Percentiles rank a stretch among this genome's conserved stretches.
These are phyloP conservation scores for Medicago arabica DNA, from an alignment of 306 rosid species.

Conservation along the genomic window DNA sequence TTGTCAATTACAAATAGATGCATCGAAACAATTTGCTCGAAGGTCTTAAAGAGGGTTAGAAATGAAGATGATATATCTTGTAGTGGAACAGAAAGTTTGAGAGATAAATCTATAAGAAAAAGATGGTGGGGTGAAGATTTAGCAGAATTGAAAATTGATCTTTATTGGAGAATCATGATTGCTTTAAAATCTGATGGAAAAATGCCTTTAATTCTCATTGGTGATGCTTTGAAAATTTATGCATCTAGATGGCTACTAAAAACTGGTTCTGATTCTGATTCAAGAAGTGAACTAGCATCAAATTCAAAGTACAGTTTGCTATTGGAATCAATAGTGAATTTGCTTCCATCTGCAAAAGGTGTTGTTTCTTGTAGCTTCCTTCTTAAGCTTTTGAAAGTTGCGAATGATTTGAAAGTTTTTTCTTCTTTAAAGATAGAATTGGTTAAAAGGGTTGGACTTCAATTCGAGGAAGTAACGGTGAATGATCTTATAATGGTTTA, in stretches of 20 bases:
- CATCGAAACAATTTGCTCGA: slow-evolving; percentile 75
- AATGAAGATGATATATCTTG: slow-evolving; percentile 74
- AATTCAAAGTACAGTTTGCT: slow-evolving; percentile 61
- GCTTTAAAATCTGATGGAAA: slow-evolving; percentile 80
- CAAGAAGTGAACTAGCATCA: slow-evolving; percentile 53
- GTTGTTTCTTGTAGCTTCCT: slow-evolving; percentile 83
- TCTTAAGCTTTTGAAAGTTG: slow-evolving; percentile 80
- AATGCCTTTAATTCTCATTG: slow-evolving; percentile 67
- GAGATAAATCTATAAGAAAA: slow-evolving; percentile 55
- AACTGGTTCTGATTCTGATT: slow-evolving; percentile 61
- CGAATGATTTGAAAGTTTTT: slow-evolving; percentile 80
- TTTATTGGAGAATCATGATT: slow-evolving; percentile 92
- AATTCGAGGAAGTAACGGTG: slow-evolving; percentile 79
- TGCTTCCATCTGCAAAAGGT: slow-evolving; percentile 84
- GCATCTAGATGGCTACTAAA: slow-evolving; percentile 81
- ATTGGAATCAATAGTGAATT: slow-evolving; percentile 84
- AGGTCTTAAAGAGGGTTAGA: slow-evolving; percentile 67
- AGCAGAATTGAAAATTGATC: slow-evolving; percentile 87
- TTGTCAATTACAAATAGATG: slow-evolving; percentile 79
- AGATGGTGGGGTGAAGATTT: slow-evolving; percentile 99
- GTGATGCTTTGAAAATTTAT: slow-evolving; percentile 83
- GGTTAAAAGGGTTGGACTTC: slow-evolving; percentile 77
- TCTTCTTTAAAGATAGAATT: slow-evolving; percentile 78
- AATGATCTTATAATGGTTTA: slow-evolving; percentile 69
- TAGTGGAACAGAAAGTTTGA: slow-evolving; percentile 68